A percentile compares a stretch with the other conserved stretches of the same genome.
Evolutionary conservation across 495 filamentous ascomycete species (phyloP).

Genomic region (Penicillium daleae): DNA sequence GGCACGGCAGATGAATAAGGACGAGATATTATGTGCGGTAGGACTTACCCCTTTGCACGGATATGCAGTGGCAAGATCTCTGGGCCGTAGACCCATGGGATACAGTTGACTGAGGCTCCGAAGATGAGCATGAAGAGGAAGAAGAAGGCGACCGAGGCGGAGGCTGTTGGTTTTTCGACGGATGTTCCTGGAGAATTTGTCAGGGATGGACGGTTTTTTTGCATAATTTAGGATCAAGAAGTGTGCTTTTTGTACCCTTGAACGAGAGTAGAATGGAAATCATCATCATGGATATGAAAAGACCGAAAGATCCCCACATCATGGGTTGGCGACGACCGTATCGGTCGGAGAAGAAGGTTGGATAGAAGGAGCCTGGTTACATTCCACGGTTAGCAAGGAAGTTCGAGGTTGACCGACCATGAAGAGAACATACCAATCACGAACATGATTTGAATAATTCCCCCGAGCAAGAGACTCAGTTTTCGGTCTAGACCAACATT

Average conservation of each 20-base stretch:
- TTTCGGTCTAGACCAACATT: background rate
- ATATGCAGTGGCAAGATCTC: slow-evolving; percentile 31
- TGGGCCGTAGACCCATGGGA: slow-evolving; percentile 53
- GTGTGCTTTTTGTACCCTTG: background rate
- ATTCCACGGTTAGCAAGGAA: background rate
- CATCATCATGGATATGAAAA: slow-evolving; percentile 50
- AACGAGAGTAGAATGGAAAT: slow-evolving; percentile 48
- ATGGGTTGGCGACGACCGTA: slow-evolving; percentile 57
- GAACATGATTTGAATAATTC: background rate
- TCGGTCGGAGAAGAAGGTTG: slow-evolving; percentile 42
- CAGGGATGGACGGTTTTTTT: background rate
- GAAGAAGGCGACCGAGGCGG: slow-evolving; percentile 47
- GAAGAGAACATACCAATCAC: background rate
- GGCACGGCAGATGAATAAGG: no score
- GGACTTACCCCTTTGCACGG: background rate
- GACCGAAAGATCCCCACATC: slow-evolving; percentile 53
- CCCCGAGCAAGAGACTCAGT: background rate
- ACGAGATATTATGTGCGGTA: background rate
- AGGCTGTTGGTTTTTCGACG: slow-evolving; percentile 36
- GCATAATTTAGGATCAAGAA: no score
- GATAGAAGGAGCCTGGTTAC: slow-evolving; percentile 36
- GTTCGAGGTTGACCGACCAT: background rate
- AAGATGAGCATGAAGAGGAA: slow-evolving; percentile 53
- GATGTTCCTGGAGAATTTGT: slow-evolving; percentile 20
- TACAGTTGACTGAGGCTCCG: slow-evolving; percentile 52